phyloP scores from a whole-genome alignment of 2,329 filamentous ascomycete species.

The Claviceps sp. region DNA sequence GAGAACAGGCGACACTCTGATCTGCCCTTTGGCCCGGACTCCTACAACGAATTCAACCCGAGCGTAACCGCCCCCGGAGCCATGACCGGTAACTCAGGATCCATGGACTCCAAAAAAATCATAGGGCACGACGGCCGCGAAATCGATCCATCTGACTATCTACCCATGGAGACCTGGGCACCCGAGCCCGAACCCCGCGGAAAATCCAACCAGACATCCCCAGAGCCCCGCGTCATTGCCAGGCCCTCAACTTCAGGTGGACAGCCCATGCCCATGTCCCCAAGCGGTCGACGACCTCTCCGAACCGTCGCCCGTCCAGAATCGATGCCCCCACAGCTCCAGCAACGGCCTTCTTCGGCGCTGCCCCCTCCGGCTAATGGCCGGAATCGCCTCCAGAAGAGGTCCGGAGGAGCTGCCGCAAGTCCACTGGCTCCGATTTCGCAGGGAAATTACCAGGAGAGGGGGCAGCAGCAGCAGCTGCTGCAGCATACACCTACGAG shows the following conservation, averaged over 20 bases:
- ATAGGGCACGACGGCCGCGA: conserved; percentile 63
- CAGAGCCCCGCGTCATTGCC: conserved; percentile 25
- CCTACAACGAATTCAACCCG: conserved; percentile 61
- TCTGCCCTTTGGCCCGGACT: conserved; percentile 62
- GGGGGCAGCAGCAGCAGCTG: conserved; percentile 25
- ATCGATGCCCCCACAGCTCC: conserved; percentile 22
- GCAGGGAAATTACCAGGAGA: conserved; percentile 36
- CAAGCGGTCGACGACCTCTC: conserved; percentile 36
- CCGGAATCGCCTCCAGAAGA: conserved; percentile 54
- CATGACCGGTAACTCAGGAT: conserved; percentile 17
- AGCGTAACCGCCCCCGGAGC: conserved; percentile 25
- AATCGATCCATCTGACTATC: conserved; percentile 68
- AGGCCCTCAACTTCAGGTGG: conserved; percentile 38
- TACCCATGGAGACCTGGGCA: conserved; percentile 65
- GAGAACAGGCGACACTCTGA: conserved; percentile 41
- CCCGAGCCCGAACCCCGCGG: conserved; percentile 52
- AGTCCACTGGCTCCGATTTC: conserved; percentile 41
- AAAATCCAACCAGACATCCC: conserved; percentile 16
- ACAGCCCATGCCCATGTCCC: conserved; percentile 37
- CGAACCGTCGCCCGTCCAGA: conserved; percentile 37
- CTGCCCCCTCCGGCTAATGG: conserved; percentile 22
- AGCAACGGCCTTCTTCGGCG: conserved; percentile 9
- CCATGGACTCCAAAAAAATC: conserved; percentile 50
- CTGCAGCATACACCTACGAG: conserved; percentile 19
- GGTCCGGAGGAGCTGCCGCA: conserved; percentile 32